Base-by-base conservation (phyloP, 805 yeast genomes). In the Saccharomycopsis sp. region DNA sequence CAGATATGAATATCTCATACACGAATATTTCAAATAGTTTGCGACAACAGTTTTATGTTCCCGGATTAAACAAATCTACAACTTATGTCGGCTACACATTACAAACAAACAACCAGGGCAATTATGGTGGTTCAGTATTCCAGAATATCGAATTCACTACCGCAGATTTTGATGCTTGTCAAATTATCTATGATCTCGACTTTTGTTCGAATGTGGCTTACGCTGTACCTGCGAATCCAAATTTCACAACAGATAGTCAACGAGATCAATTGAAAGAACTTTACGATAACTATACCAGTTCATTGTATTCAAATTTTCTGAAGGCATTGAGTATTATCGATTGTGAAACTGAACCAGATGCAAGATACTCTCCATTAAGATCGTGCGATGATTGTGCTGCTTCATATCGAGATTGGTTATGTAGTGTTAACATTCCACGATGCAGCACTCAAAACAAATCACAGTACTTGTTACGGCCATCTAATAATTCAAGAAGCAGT, bases 171-270 rank as follows among this genome's bases (percentile, higher is more conserved):
- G 64, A 67, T 16, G 73, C 85, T 1, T 90, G 98, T 59, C 75
- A 81, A 48, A 63, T 89, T 40, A 74, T 88, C 14, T 86, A 75
- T 58, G 83, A 77, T 47, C 67, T 90, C 48, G 79, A 75, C 2
- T 88, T 88, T 56, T 90, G 98, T 61, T 61, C 69, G 24, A 74
- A 76, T 38, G 94, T 90, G 20, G 93, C 96, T 1, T 90, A 89
- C 62, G 73, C 95, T 0, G 96, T 85, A 0, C 97, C 97, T 0
- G 68, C 65, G 23, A 34, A 13, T 9, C 67, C 68, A 4, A 65
- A 65, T 1, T 50, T 66, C 1, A 48, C 57, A 3, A 64, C 63
- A 24, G 60, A 62, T 2, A 49, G 54, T 2, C 58, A 57, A 28
- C 63, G 62, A 16, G 58, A 59, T 35, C 55, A 60, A 0, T 56